phyloP scores from a whole-genome alignment of 257 asterid genomes.

The Nicotiana sylvestris region DNA sequence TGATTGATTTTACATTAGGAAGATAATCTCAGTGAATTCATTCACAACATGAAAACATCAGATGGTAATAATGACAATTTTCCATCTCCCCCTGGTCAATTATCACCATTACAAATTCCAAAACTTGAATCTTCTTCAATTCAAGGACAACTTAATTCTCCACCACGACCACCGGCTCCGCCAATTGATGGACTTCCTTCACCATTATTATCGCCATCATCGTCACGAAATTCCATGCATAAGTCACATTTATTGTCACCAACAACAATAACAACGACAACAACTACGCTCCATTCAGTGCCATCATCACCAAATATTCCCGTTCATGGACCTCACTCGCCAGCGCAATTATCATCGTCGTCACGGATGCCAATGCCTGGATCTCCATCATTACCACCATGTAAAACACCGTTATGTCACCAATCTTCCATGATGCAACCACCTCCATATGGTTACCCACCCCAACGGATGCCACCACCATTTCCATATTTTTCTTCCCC shows the following conservation, averaged over 20 bases:
- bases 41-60: background rate
- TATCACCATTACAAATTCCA: background rate
- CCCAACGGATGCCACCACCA: constrained; percentile 8
- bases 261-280: background rate
- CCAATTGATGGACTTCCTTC: background rate
- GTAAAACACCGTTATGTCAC: background rate
- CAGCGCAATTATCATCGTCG: background rate
- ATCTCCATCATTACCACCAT: background rate
- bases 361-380: background rate
- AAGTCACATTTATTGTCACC: background rate
- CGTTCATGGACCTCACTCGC: background rate
- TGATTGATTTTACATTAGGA: background rate
- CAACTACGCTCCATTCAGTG: background rate
- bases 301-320: background rate
- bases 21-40: background rate
- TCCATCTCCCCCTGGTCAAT: background rate
- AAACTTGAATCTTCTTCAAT: background rate
- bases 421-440: background rate
- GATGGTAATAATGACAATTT: background rate
- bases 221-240: background rate
- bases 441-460: background rate
- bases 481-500: background rate
- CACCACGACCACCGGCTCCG: background rate
- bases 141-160: background rate
- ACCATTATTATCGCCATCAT: background rate